These are phyloP conservation scores for Metschnikowia bowlesiae DNA, from an alignment of 805 yeast genomes.

Conservation along the genomic window DNA sequence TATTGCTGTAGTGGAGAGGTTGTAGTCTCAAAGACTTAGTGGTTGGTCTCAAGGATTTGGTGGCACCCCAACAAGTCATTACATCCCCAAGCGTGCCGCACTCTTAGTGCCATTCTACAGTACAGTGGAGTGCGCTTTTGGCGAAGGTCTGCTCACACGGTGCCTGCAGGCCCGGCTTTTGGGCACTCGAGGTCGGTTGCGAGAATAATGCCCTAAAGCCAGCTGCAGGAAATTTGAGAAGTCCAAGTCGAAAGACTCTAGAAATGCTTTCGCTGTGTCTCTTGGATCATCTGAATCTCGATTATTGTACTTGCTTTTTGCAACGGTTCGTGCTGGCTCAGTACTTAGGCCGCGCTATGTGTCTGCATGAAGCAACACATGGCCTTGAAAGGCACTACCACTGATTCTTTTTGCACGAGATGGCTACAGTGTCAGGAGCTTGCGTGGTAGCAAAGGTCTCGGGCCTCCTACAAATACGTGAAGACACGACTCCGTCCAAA, in stretches of 20 bases:
- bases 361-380: background rate
- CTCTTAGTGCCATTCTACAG: background rate
- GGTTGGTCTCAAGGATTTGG: background rate
- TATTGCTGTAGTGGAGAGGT: background rate
- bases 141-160: background rate
- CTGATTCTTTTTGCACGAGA: constrained; percentile 1
- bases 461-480: constrained; percentile 53
- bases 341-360: background rate
- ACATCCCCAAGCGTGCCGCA: background rate
- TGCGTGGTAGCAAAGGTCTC: constrained; percentile 51
- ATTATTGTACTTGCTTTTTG: too few species aligned
- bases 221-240: too few species aligned
- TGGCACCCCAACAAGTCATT: background rate
- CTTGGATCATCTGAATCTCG: too few species aligned
- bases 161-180: background rate
- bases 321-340: too few species aligned
- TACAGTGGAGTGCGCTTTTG: background rate
- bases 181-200: too few species aligned
- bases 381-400: background rate
- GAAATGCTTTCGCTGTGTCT: too few species aligned
- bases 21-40: background rate
- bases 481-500: constrained; percentile 53
- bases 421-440: constrained; percentile 42
- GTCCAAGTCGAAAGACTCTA: too few species aligned
- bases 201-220: too few species aligned